phyloP scores from a whole-genome alignment of 2,329 filamentous ascomycete genomes.

The Penicillium glabrum region DNA sequence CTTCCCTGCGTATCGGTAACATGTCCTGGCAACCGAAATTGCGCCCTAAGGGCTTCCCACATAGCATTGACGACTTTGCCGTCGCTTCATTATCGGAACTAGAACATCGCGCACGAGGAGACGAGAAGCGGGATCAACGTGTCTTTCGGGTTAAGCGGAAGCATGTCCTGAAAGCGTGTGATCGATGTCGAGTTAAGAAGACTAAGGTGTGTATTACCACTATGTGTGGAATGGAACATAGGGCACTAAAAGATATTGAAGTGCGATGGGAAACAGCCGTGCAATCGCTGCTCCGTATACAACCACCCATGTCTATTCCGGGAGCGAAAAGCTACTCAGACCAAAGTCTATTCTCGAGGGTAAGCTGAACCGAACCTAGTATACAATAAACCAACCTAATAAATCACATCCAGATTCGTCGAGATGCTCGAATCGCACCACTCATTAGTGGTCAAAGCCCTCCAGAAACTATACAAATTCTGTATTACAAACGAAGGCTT shows the following conservation, averaged over 20 bases:
- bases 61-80: constrained; percentile 35
- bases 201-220: constrained; percentile 37
- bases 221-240: neutral
- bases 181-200: constrained; percentile 48
- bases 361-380: constrained; percentile 18
- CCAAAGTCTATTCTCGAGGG: constrained; percentile 47
- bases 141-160: constrained; percentile 46
- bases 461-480: constrained; percentile 43
- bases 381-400: neutral
- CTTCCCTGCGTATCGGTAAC: neutral
- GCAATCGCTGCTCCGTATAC: constrained; percentile 44
- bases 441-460: constrained; percentile 42
- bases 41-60: constrained; percentile 40
- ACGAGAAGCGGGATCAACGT: constrained; percentile 39
- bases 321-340: constrained; percentile 45
- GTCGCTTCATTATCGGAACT: constrained; percentile 33
- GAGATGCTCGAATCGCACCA: constrained; percentile 48
- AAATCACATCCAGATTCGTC: constrained; percentile 35
- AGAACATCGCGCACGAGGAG: constrained; percentile 28
- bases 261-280: constrained; percentile 48
- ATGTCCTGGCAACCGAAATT: constrained; percentile 46
- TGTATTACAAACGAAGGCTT: constrained; percentile 45
- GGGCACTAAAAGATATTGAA: constrained; percentile 13
- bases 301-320: constrained; percentile 47
- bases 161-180: constrained; percentile 46